These are phyloP conservation scores for Immersiella caudata DNA, from an alignment of 495 filamentous ascomycete species.

Conservation along the genomic window DNA sequence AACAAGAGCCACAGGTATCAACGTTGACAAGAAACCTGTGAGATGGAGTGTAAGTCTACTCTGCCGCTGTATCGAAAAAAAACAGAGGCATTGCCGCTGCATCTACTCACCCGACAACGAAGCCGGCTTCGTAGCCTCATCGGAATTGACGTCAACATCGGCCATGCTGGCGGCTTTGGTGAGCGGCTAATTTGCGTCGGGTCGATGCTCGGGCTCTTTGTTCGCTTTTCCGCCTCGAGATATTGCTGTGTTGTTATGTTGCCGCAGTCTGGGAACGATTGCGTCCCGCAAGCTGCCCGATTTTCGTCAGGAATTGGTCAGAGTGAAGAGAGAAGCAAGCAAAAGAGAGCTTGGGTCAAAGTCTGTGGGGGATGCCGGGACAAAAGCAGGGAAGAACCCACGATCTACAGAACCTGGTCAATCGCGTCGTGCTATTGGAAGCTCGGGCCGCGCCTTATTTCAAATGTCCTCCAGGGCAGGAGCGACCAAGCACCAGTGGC, in stretches of 20 bases:
- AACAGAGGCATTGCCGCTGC: neutral
- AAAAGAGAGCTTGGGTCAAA: neutral
- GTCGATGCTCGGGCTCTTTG: neutral
- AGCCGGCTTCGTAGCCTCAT: slow-evolving; percentile 2
- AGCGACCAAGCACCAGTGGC: slow-evolving; percentile 1
- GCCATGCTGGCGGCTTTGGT: slow-evolving; percentile 4
- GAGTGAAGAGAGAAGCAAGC: neutral
- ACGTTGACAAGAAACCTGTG: slow-evolving; percentile 65
- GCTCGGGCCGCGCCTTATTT: slow-evolving; percentile 11
- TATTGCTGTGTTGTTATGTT: neutral
- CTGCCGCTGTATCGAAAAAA: neutral
- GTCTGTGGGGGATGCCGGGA: neutral
- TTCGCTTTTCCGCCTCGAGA: neutral
- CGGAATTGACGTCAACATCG: neutral
- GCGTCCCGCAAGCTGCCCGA: neutral
- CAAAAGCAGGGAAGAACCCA: slow-evolving; percentile 20
- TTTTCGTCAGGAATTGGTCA: neutral
- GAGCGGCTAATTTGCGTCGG: neutral
- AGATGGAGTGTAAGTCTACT: neutral
- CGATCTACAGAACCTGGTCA: neutral
- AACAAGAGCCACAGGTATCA: slow-evolving; percentile 69
- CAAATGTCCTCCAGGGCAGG: neutral
- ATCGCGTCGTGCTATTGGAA: slow-evolving; percentile 12
- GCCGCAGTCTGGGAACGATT: neutral
- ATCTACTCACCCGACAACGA: slow-evolving; percentile 37